Evolutionary conservation across 352 stramenopile genomes (phyloP).

Genomic region (Pythium biforme): DNA sequence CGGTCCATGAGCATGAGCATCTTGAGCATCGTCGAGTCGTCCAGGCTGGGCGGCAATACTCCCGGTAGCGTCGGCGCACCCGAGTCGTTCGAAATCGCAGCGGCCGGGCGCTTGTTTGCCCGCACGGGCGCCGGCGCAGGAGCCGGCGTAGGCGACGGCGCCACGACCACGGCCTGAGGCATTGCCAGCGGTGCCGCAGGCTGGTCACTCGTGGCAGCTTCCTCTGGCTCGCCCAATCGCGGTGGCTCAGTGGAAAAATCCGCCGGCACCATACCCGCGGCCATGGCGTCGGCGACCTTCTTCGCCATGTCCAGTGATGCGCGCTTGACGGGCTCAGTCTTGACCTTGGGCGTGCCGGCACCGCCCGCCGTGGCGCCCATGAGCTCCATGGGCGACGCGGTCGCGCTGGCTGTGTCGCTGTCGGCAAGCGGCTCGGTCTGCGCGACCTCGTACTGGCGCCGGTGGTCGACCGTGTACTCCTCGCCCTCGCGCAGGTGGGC

Average conservation of each 20-base stretch:
- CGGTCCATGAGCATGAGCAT: slow-evolving; percentile 68
- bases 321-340: slow-evolving; percentile 18
- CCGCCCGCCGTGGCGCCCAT: slow-evolving; percentile 4
- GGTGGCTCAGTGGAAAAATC: slow-evolving; percentile 9
- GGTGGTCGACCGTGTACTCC: slow-evolving; percentile 76
- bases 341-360: slow-evolving; percentile 20
- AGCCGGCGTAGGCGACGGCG: neutral
- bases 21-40: slow-evolving; percentile 33
- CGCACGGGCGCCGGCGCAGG: slow-evolving; percentile 9
- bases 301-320: slow-evolving; percentile 21
- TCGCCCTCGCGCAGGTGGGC: slow-evolving; percentile 72
- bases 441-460: slow-evolving; percentile 72
- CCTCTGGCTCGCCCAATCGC: slow-evolving; percentile 12
- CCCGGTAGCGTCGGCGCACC: neutral
- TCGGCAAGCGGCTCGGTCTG: slow-evolving; percentile 49
- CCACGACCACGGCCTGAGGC: neutral
- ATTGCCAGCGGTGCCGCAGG: neutral
- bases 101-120: slow-evolving; percentile 26
- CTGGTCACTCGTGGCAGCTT: neutral
- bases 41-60: slow-evolving; percentile 9
- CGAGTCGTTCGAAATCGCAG: slow-evolving; percentile 19
- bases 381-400: slow-evolving; percentile 23
- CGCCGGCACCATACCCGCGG: slow-evolving; percentile 3
- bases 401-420: slow-evolving; percentile 27
- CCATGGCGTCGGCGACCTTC: slow-evolving; percentile 20